Conservation (phyloP, 2,329 filamentous ascomycete species). For the Graphiopsis chlorocephala region DNA sequence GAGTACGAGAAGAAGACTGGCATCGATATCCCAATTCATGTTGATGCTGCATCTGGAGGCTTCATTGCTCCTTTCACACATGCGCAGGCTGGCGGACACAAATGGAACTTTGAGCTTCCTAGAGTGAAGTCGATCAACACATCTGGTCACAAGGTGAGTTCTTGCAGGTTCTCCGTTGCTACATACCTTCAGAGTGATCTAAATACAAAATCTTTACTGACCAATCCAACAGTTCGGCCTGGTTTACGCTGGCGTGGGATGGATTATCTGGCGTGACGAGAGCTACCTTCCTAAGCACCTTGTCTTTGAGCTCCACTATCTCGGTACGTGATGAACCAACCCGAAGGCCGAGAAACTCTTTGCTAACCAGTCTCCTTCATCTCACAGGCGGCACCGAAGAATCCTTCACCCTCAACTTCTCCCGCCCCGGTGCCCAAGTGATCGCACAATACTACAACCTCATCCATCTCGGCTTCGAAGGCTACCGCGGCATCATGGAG, state of each 20-base stretch:
- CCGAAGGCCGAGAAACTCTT: background rate
- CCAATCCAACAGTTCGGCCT: background rate
- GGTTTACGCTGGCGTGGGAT: constrained; percentile 60
- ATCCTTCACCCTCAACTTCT: constrained; percentile 71
- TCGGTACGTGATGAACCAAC: constrained; percentile 43
- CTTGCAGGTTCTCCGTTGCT: background rate
- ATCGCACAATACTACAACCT: constrained; percentile 73
- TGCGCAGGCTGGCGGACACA: constrained; percentile 53
- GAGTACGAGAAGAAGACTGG: constrained; percentile 61
- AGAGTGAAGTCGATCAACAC: constrained; percentile 66
- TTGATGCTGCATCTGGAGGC: constrained; percentile 60
- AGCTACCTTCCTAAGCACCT: constrained; percentile 64
- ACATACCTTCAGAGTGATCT: no score
- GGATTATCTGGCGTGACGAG: constrained; percentile 68
- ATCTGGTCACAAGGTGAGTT: constrained; percentile 53
- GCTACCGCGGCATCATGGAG: constrained; percentile 64
- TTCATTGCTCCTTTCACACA: constrained; percentile 63
- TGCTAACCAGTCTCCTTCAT: background rate
- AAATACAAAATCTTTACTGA: background rate
- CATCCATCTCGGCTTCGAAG: constrained; percentile 65
- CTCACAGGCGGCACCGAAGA: constrained; percentile 58
- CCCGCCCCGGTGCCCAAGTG: constrained; percentile 65
- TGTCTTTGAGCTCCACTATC: constrained; percentile 68
- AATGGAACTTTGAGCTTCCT: constrained; percentile 63
- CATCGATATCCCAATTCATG: constrained; percentile 65